Conservation (phyloP, 2,329 filamentous ascomycete genomes). For the Pestalotiopsis fici region DNA sequence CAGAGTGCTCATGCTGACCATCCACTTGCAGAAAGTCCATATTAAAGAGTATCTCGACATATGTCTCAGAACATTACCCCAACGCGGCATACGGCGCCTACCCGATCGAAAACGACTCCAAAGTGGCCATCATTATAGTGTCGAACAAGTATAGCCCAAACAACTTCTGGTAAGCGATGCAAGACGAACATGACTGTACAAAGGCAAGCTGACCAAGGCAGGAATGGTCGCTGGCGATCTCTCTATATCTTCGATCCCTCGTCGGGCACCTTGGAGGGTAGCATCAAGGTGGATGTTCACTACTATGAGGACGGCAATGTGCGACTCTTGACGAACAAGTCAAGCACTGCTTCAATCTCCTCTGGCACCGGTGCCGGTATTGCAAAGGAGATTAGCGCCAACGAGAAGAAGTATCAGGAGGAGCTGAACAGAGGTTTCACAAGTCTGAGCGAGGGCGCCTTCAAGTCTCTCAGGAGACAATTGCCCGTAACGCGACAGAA, state of each 20-base stretch:
- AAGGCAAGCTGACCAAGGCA: constrained; percentile 1
- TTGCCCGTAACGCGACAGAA: constrained; percentile 96
- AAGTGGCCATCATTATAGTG: constrained; percentile 80
- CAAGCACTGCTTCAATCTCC: constrained; percentile 62
- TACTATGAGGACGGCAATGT: constrained; percentile 99
- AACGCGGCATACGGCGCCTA: constrained; percentile 80
- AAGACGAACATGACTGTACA: background rate
- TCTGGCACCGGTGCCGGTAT: constrained; percentile 68
- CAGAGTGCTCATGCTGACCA: constrained; percentile 6
- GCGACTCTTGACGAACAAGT: constrained; percentile 85
- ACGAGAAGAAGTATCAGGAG: constrained; percentile 94
- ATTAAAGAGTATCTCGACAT: constrained; percentile 72
- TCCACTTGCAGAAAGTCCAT: constrained; percentile 69
- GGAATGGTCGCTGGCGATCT: constrained; percentile 96
- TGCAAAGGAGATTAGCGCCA: constrained; percentile 72
- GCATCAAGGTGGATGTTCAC: constrained; percentile 92
- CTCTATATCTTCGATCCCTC: constrained; percentile 77
- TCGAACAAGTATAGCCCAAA: constrained; percentile 97
- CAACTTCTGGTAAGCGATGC: constrained; percentile 79
- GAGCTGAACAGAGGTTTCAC: constrained; percentile 91
- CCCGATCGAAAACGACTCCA: constrained; percentile 73
- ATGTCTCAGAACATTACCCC: constrained; percentile 87
- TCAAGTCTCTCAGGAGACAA: constrained; percentile 90
- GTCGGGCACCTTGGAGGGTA: constrained; percentile 70
- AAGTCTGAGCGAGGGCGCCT: constrained; percentile 87